Evolutionary conservation across 768 basidiomycete genomes (phyloP), one percentile per base, ranked within the genome.

Genomic region (Trametes sanguinea): DNA sequence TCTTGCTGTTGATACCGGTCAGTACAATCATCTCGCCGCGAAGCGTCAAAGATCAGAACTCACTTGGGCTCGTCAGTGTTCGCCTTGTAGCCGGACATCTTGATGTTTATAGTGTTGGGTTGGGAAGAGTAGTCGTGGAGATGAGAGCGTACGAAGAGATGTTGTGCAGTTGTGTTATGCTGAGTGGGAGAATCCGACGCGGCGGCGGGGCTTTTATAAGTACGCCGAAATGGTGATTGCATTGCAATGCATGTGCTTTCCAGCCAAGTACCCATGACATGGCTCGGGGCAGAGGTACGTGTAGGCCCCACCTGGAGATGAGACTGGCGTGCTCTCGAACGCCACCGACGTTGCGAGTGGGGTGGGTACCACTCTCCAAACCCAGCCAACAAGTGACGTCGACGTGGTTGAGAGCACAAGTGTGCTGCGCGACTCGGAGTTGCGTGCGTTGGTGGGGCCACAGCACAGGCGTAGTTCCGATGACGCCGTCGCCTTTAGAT

Each of bases 1-100:
- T 63, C 69, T 77, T 75, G 68, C 76, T 77, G 51, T 54, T 55
- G 22, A 22, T 22, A 22, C 22, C 22, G 22, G 22, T 22, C 22
- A 22, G 22, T 22, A 22, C 22, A 22, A 22, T 22, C 22, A 22
- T 22, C 22, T 22, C 22, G 22, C 22, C 22, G 22, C 22, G 22
- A 10, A 6, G 2, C n/a, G n/a, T 11, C 7, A 47, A 46, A 8
- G 42, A 43, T 29, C 7, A 9, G 53, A 4, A 10, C 70, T 33
- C 61, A 71, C 68, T 67, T 69, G 64, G 68, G 68, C 63, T 67
- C 63, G 50, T 50, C 60, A 54, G 46, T 63, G 66, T 64, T 68
- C 44, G 50, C 48, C 40, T 37, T 51, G 48, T 42, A 51, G 40
- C 30, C 30, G 30, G 48, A 50, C 48, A 50, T 50, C 22, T 22